Conservation (phyloP, 2,329 filamentous ascomycete genomes). For the Pseudonectria foliicola region DNA sequence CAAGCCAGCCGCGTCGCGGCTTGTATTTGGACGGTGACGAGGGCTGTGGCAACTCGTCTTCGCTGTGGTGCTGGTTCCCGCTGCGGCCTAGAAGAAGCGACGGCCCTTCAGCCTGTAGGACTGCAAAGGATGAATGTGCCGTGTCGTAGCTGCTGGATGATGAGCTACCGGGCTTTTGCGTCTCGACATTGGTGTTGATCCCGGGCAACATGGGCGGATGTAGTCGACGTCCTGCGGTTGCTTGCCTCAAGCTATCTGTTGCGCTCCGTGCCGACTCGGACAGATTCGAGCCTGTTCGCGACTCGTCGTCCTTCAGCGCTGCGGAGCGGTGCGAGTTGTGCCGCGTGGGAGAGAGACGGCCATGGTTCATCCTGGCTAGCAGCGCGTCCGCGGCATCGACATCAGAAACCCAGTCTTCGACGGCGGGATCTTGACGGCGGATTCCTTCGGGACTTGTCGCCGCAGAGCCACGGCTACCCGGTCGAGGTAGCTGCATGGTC, state of each 20-base stretch:
- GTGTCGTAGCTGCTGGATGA: constrained; percentile 44
- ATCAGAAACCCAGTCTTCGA: constrained; percentile 51
- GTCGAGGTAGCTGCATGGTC: constrained; percentile 18
- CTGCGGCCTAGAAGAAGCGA: constrained; percentile 33
- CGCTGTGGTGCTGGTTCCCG: constrained; percentile 23
- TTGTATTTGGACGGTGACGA: constrained; percentile 53
- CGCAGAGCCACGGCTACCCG: constrained; percentile 25
- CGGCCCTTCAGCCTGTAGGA: constrained; percentile 47
- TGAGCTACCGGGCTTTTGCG: constrained; percentile 32
- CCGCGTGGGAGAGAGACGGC: constrained; percentile 32
- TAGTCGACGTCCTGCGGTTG: constrained; percentile 27
- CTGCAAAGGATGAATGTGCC: constrained; percentile 44
- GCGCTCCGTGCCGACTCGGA: constrained; percentile 47
- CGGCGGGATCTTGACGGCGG: constrained; percentile 40
- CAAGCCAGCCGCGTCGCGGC: constrained; percentile 56
- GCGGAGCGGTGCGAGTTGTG: constrained; percentile 30
- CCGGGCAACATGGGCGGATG: constrained; percentile 24
- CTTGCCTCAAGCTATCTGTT: constrained; percentile 33
- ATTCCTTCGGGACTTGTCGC: constrained; percentile 36
- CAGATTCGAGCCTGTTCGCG: constrained; percentile 48
- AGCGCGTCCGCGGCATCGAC: constrained; percentile 48
- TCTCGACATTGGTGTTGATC: constrained; percentile 19
- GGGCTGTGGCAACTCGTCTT: constrained; percentile 31
- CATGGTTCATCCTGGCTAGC: constrained; percentile 36
- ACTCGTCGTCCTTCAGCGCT: constrained; percentile 37